These are phyloP conservation scores for Carex myosuroides DNA, from an alignment of 176 grass and related monocot species.

Conservation along the genomic window DNA sequence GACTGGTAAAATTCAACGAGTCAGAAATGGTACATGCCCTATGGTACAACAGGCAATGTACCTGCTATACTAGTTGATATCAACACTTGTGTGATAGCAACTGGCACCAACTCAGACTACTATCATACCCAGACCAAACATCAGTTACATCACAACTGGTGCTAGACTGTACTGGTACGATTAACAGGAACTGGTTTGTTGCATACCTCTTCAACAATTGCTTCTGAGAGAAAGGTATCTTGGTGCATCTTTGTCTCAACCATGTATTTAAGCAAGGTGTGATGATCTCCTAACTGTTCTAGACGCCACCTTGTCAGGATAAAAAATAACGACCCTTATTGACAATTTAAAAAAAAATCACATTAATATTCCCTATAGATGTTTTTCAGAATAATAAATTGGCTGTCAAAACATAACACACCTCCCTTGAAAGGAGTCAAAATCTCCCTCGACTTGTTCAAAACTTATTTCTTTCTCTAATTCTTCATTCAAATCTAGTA, in stretches of 20 bases:
- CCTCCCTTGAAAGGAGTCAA: slow-evolving; percentile 77
- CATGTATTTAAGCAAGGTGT: slow-evolving; percentile 91
- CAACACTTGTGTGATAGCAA: not conserved
- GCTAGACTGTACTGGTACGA: not conserved
- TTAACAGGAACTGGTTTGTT: not conserved
- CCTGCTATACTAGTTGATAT: not conserved
- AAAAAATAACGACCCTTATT: not conserved
- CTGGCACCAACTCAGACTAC: not conserved
- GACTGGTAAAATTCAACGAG: not conserved
- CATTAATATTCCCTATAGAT: not conserved
- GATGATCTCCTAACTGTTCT: slow-evolving; percentile 76
- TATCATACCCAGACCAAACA: not conserved
- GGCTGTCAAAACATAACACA: not conserved
- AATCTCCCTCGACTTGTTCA: slow-evolving; percentile 95
- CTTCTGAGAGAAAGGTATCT: slow-evolving; percentile 91
- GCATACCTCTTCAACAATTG: slow-evolving; percentile 87
- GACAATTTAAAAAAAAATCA: not conserved
- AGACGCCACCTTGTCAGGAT: slow-evolving; percentile 42
- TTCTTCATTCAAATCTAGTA: slow-evolving; percentile 86
- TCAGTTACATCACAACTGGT: not conserved
- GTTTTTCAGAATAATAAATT: not conserved
- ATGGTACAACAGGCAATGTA: not conserved
- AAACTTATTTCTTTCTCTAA: slow-evolving; percentile 73
- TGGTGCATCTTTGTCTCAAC: slow-evolving; percentile 95
- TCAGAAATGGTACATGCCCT: not conserved